Evolutionary conservation across 2,329 filamentous ascomycete genomes (phyloP), one percentile per base, ranked within the genome.

Genomic region (Monosporascus sp.): DNA sequence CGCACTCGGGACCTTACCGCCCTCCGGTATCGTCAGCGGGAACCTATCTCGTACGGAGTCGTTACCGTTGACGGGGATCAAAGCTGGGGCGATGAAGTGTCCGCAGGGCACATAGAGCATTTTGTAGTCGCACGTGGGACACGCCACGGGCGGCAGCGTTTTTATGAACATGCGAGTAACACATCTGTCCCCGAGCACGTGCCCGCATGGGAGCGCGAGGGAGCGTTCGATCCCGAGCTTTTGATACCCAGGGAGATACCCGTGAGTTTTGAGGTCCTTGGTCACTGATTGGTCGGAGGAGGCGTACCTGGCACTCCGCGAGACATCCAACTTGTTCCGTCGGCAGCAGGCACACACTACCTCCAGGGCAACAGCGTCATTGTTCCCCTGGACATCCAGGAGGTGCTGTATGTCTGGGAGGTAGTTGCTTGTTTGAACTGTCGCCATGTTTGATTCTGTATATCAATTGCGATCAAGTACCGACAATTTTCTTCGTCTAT

Each of bases 181-280:
- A 45, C 63, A 65, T n/a, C 60, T 57, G 31, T 62, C 61, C 17
- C 63, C 63, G 24, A 64, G 61, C 22, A 62, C 50, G 36, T 65
- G 63, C 2, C 63, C 63, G 47, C 62, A 65, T 14, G 62, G 57
- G 2, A 65, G 57, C 5, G 54, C 50, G 3, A 63, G 51, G 0
- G 61, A 62, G 11, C 55, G 55, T 51, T 65, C 63, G 15, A 61
- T 52, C 2, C 55, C 58, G 15, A 56, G 56, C n/a, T 39, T 52
- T 20, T 55, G 49, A n/a, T 60, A 54, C 4, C 49, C 44, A 24
- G 41, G 41, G 14, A 59, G 39, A 38, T 51, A 46, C 14, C 44
- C 27, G 43, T 57, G 49, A 6, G 31, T 43, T 45, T 52, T 49
- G 5, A 41, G 44, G 11, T 50, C 41, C 36, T 51, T 48, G 3